Conservation (phyloP, 2,329 filamentous ascomycete species). For the Didymella pomorum region DNA sequence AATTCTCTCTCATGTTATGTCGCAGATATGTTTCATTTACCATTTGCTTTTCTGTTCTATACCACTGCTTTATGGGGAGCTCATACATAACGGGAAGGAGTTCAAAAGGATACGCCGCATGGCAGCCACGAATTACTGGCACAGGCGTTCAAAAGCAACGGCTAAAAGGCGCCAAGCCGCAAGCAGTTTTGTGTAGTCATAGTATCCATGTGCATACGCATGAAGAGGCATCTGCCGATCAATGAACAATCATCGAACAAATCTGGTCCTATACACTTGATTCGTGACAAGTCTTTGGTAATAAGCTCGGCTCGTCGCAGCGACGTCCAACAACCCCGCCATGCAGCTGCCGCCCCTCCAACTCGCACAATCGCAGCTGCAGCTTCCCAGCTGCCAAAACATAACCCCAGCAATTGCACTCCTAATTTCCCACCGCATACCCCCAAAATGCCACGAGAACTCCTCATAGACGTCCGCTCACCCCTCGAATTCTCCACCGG, state of each 20-base stretch:
- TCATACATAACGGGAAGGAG: conserved; percentile 21
- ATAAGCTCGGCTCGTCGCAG: conserved; percentile 7
- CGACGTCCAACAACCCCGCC: conserved; percentile 8
- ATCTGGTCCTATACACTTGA: background rate
- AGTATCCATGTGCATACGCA: conserved; percentile 14
- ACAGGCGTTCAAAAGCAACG: conserved; percentile 16
- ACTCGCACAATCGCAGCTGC: background rate
- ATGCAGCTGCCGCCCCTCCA: conserved; percentile 6
- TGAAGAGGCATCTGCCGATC: conserved; percentile 8
- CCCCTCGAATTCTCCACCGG: conserved; percentile 48
- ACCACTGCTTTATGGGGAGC: conserved; percentile 36
- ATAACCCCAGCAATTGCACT: background rate
- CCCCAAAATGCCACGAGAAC: conserved; percentile 21
- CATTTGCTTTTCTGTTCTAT: conserved; percentile 43
- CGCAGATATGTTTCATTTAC: conserved; percentile 39
- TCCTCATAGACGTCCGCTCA: conserved; percentile 50
- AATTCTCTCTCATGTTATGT: conserved; percentile 21
- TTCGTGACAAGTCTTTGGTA: background rate
- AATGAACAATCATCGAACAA: conserved; percentile 14
- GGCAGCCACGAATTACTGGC: conserved; percentile 8
- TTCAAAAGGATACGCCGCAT: conserved; percentile 14
- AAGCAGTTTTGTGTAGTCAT: conserved; percentile 14
- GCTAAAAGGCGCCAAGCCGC: background rate
- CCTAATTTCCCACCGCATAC: background rate
- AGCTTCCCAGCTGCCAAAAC: background rate